A percentile compares a stretch with the other conserved stretches of the same genome.
Evolutionary conservation across 2,329 filamentous ascomycete genomes (phyloP).

Genomic region (Apiospora kogelbergensis): DNA sequence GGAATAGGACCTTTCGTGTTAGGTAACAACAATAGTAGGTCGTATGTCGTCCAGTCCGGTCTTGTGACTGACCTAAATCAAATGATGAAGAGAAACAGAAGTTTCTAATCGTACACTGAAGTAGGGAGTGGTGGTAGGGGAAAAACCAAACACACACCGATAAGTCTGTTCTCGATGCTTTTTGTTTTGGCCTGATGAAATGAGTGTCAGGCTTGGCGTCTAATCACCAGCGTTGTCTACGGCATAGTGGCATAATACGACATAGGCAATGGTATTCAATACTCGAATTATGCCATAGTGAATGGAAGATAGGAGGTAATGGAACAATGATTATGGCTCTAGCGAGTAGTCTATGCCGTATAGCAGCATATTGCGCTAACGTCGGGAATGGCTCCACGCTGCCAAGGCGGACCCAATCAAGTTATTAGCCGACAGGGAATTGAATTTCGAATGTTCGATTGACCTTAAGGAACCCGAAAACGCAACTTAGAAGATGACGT

Average conservation of each 20-base stretch:
- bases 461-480: neutral
- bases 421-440: neutral
- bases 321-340: neutral
- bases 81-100: neutral
- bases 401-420: neutral
- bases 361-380: neutral
- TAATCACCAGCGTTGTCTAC: neutral
- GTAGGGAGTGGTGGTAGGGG: neutral
- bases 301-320: neutral
- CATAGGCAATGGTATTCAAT: neutral
- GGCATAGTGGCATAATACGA: neutral
- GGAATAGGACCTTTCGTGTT: neutral
- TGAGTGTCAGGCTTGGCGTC: constrained; percentile 5
- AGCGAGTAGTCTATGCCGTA: neutral
- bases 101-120: neutral
- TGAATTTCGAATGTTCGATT: constrained; percentile 2
- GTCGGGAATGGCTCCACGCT: neutral
- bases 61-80: neutral
- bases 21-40: neutral
- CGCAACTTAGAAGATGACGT: neutral
- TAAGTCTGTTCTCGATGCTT: neutral
- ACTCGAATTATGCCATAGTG: neutral
- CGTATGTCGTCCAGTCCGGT: neutral
- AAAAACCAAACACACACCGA: neutral
- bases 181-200: constrained; percentile 4